A percentile compares a stretch with the other conserved stretches of the same genome.
Evolutionary conservation across 106 monocot genomes (phyloP).

Genomic region (Dioscorea alata): DNA sequence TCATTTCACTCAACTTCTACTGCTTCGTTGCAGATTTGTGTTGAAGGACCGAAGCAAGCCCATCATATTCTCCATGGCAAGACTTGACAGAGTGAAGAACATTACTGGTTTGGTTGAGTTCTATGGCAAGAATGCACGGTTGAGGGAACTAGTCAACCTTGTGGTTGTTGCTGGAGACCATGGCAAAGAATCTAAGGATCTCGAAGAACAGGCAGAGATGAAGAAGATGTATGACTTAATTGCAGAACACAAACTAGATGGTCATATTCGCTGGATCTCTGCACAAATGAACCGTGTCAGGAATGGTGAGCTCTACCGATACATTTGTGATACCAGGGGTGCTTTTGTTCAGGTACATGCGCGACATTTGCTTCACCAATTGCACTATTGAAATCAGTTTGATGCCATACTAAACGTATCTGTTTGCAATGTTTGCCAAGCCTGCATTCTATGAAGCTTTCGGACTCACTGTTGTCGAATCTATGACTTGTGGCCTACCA

Average conservation of each 20-base stretch:
- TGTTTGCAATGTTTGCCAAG: constrained; percentile 16
- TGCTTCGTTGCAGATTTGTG: constrained; percentile 24
- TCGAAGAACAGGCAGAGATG: constrained; percentile 61
- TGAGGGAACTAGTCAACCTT: constrained; percentile 61
- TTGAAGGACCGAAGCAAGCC: constrained; percentile 63
- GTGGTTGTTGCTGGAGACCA: constrained; percentile 77
- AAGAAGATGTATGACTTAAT: constrained; percentile 66
- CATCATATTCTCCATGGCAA: constrained; percentile 83
- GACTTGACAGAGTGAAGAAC: constrained; percentile 74
- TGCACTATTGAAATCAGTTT: neutral
- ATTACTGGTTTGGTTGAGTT: constrained; percentile 66
- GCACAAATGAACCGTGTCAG: constrained; percentile 78
- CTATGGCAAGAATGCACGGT: constrained; percentile 43
- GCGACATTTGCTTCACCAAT: neutral
- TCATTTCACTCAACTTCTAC: neutral
- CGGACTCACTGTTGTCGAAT: constrained; percentile 68
- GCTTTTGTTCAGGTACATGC: constrained; percentile 67
- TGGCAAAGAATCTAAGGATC: constrained; percentile 57
- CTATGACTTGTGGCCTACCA: constrained; percentile 78
- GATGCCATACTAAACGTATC: neutral
- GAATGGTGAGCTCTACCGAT: constrained; percentile 73
- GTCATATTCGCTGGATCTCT: constrained; percentile 77
- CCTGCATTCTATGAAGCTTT: constrained; percentile 82
- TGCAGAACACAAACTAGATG: constrained; percentile 53
- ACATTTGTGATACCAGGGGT: constrained; percentile 55